Conservation (phyloP, 2,329 filamentous ascomycete species). For the Alternaria arbusti region DNA sequence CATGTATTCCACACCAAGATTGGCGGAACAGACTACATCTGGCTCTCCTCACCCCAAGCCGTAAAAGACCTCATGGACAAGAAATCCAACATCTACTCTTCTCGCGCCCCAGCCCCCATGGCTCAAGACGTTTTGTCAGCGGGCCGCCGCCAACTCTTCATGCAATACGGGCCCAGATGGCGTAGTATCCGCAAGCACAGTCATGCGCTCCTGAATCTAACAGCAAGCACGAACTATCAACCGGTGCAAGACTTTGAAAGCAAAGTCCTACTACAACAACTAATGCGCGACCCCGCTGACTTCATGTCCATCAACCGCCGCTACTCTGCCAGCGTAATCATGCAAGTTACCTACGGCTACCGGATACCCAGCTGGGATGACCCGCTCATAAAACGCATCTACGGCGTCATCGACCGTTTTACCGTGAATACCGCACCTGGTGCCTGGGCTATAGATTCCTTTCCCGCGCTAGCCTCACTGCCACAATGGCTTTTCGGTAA, state of each 20-base stretch:
- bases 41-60: constrained; percentile 55
- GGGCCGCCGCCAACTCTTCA: constrained; percentile 56
- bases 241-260: constrained; percentile 56
- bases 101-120: constrained; percentile 47
- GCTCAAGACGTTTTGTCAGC: constrained; percentile 54
- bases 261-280: constrained; percentile 53
- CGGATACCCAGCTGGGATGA: constrained; percentile 43
- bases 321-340: constrained; percentile 43
- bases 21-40: constrained; percentile 50
- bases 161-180: constrained; percentile 49
- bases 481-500: constrained; percentile 41
- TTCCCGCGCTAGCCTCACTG: constrained; percentile 37
- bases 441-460: constrained; percentile 37
- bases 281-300: constrained; percentile 46
- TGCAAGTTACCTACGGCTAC: constrained; percentile 45
- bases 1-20: constrained; percentile 51
- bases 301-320: constrained; percentile 42
- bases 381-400: constrained; percentile 41
- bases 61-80: constrained; percentile 64
- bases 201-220: constrained; percentile 41
- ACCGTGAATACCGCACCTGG: constrained; percentile 40
- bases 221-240: constrained; percentile 45
- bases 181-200: constrained; percentile 47
- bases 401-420: constrained; percentile 39
- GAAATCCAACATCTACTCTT: constrained; percentile 59